These are phyloP conservation scores for Lyophyllum decastes DNA, from an alignment of 768 basidiomycete species.

Conservation along the genomic window DNA sequence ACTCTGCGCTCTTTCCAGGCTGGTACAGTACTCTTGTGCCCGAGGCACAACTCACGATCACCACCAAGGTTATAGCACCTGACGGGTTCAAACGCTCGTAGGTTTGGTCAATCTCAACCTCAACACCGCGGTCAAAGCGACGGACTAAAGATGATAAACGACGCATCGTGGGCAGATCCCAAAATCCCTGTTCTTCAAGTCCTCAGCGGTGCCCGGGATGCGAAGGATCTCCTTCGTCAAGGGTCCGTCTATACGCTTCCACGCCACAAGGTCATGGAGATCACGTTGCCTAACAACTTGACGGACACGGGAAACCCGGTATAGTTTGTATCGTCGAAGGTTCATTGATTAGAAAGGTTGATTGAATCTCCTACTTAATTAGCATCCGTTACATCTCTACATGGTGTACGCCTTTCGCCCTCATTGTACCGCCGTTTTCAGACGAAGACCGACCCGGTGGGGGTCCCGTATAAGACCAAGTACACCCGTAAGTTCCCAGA, in stretches of 20 bases:
- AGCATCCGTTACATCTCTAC: slow-evolving; percentile 30
- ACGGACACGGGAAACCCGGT: slow-evolving; percentile 30
- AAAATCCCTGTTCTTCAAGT: slow-evolving; percentile 57
- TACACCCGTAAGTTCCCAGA: background rate
- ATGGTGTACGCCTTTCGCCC: slow-evolving; percentile 21
- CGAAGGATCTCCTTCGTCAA: slow-evolving; percentile 45
- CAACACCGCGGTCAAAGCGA: slow-evolving; percentile 15
- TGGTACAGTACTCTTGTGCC: no score
- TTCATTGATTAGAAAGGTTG: no score
- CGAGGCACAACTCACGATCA: no score
- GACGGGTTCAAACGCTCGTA: no score
- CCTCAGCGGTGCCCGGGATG: slow-evolving; percentile 48
- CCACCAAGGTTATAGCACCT: no score
- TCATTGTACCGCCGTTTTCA: background rate
- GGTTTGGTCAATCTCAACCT: slow-evolving; percentile 29
- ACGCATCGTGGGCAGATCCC: slow-evolving; percentile 32
- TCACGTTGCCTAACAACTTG: slow-evolving; percentile 37
- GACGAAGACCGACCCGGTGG: background rate
- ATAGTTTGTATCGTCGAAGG: background rate
- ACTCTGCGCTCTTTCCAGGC: no score
- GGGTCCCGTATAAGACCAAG: background rate
- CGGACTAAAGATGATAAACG: slow-evolving; percentile 28
- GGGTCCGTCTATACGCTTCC: slow-evolving; percentile 50
- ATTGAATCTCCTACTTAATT: no score
- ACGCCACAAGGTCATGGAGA: slow-evolving; percentile 42